A percentile compares a stretch with the other conserved stretches of the same genome.
Evolutionary conservation across 495 filamentous ascomycete genomes (phyloP).

Genomic region (Oidiodendron maius): DNA sequence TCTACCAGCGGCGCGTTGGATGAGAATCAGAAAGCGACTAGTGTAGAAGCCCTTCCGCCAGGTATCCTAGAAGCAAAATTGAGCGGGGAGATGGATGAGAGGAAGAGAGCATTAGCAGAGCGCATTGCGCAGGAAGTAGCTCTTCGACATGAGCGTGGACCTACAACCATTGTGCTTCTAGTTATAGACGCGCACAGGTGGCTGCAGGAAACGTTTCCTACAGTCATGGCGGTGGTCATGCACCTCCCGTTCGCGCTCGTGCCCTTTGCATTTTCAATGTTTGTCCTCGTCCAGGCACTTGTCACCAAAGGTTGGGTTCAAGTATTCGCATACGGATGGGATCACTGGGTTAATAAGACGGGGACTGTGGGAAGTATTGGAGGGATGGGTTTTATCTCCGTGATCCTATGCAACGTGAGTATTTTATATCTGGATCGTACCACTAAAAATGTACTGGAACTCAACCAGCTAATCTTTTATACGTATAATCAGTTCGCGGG

Average conservation of each 20-base stretch:
- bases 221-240: slow-evolving; percentile 49
- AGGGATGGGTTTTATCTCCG: slow-evolving; percentile 63
- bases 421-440: neutral
- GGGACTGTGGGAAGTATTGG: slow-evolving; percentile 57
- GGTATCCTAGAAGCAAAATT: slow-evolving; percentile 8
- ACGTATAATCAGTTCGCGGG: slow-evolving; percentile 49
- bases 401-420: slow-evolving; percentile 63
- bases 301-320: slow-evolving; percentile 63
- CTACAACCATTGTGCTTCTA: slow-evolving; percentile 42
- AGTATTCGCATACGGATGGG: slow-evolving; percentile 62
- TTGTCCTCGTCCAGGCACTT: slow-evolving; percentile 60
- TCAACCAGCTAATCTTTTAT: slow-evolving; percentile 8
- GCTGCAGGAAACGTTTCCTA: slow-evolving; percentile 61
- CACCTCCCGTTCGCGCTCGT: slow-evolving; percentile 58
- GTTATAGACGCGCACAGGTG: slow-evolving; percentile 37
- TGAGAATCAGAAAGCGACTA: slow-evolving; percentile 14
- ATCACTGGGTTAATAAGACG: slow-evolving; percentile 60
- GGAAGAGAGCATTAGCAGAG: slow-evolving; percentile 14
- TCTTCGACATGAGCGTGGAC: slow-evolving; percentile 5
- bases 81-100: slow-evolving; percentile 16
- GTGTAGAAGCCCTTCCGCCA: neutral
- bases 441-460: neutral
- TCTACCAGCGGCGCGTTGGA: slow-evolving; percentile 15
- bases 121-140: slow-evolving; percentile 9
- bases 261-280: slow-evolving; percentile 63